Evolutionary conservation across 2,329 filamentous ascomycete species (phyloP), one percentile per base, ranked within the genome.

Genomic region (Microsporum ferrugineum): DNA sequence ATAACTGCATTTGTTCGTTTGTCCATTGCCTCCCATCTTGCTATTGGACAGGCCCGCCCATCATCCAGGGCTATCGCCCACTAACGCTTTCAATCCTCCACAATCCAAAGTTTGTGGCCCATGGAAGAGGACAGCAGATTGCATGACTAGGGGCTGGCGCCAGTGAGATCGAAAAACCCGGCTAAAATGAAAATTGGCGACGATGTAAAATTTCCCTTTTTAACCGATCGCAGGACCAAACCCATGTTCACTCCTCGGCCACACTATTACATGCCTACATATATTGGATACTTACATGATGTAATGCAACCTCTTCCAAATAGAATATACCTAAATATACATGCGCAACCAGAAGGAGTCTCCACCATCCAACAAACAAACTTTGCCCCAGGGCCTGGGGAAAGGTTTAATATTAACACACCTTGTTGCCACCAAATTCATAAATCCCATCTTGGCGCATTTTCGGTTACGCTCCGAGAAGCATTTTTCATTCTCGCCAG

Each of bases 171-270:
- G 51, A 43, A 6, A n/a, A 36, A 31, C 17, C 33, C 31, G 51
- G 51, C 51, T 55, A 55, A 55, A 55, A 55, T 55, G 51, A 33
- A 55, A 55, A 55, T 55, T 55, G 31, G 51, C 51, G 51, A 55
- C 33, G 51, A 55, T 55, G 51, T 5, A 55, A 55, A 55, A 55
- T 55, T 55, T 31, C 51, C 51, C 51, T 55, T 55, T 55, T 55
- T 55, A 55, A 55, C 51, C 51, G 51, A 55, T 36, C 51, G 31
- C 51, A 55, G 31, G 51, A 6, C 39, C 33, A 31, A 55, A 17
- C 51, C 51, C 51, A 55, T 55, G 51, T 23, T 55, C 51, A 7
- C n/a, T 36, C 51, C 27, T 55, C 29, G 51, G 51, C 51, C 36
- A 31, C 51, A 33, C 33, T 17, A 55, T 55, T 34, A 55, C n/a